Base-by-base conservation (phyloP, 257 asterid species). In the Fraxinus americana region DNA sequence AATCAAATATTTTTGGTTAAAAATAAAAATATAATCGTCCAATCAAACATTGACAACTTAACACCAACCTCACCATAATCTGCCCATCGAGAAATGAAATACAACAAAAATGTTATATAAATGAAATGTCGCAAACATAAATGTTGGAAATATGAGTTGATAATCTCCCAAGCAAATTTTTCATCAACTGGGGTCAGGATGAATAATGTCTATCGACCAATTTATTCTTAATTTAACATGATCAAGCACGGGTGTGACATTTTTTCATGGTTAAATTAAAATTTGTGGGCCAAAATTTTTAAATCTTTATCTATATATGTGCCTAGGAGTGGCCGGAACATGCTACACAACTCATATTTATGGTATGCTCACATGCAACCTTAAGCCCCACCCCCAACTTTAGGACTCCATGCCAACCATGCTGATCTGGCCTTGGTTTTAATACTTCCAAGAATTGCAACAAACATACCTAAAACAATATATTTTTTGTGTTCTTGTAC, bases 271-370 rank as follows among this genome's bases (percentile, higher is more conserved):
- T n/a, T 59, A n/a, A 59, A 7, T 59, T 19, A 19, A 59, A 59
- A 4, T 59, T n/a, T 21, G 30, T 1, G 25, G 66, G 57, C 57
- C 66, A 17, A 54, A 54, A 59, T 21, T 59, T 2, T 11, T 30
- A 19, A 21, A 59, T 1, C 3, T 19, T 14, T 4, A 50, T 50
- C 25, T n/a, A 35, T 4, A 0, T 35, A 7, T 59, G 67, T 59
- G 67, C 5, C 29, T 59, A n/a, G 67, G 67, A 59, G 67, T 59
- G 67, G 30, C 4, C 29, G 21, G 29, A 59, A 59, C 67, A 59
- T 59, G 67, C 67, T 21, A 59, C 67, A 59, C 67, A 59, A 21
- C 67, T 59, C 67, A 59, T 57, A 57, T 16, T 52, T 52, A 16
- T 52, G 61, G 61, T 17, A 52, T 52, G 4, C 67, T 19, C 67